Base-by-base conservation (phyloP, 306 rosid species). In the Quercus robur region DNA sequence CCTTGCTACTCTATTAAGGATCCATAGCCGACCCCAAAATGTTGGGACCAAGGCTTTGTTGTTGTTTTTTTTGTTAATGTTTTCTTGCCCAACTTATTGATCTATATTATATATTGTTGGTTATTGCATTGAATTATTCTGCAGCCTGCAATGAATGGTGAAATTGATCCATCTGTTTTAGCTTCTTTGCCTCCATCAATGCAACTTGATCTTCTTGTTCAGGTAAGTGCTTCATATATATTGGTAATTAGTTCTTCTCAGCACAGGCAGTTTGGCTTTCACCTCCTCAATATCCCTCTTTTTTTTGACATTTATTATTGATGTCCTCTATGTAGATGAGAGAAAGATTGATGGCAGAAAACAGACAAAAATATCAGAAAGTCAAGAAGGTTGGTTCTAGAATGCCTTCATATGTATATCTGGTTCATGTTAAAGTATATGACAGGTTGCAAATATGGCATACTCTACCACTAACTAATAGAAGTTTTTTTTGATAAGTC, bases 281-380 rank as follows among this genome's bases (percentile, higher is more conserved):
- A 49, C 30, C 66, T 57, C 73, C 31, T 76, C 54, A 44, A 21
- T 10, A 19, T 75, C 56, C 26, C 21, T 63, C 71, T 56, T 56
- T 49, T 73, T 73, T 77, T 70, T 74, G 74, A 81, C 67, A 72
- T 74, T 33, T 46, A 21, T 80, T 69, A 61, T 77, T 81, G 64
- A 71, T 70, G 17, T 78, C 76, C 56, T 59, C 64, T 69, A 62
- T 73, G 70, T 88, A 94, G 99, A 93, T 91, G 84, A 91, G 97
- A 86, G 99, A 94, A 86, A 91, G 90, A 64, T 75, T 91, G 81
- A 91, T 92, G 84, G 97, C 97, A 41, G 94, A 93, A 84, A 94
- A 92, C 89, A 86, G 97, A 84, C 99, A 92, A 51, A 94, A 90
- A 91, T 93, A 94, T 85, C 97, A 93, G 85, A 91, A 88, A 86